Evolutionary conservation across 2,329 filamentous ascomycete species (phyloP), one percentile per base, ranked within the genome.

Genomic region (Leptodontidium sp.): DNA sequence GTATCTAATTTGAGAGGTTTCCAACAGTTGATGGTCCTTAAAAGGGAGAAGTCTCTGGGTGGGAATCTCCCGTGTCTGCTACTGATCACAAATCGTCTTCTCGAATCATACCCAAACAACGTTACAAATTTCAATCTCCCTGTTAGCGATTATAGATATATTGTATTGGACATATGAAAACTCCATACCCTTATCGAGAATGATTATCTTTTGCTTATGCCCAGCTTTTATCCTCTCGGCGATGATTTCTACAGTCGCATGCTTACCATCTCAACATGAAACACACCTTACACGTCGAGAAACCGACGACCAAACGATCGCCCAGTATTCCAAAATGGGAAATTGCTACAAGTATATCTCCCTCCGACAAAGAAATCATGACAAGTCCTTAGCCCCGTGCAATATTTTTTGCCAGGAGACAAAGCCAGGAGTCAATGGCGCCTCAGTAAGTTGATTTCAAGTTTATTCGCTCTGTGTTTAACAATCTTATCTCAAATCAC

Each of bases 311-410:
- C n/a, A 32, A 17, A 35, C 26, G 2, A 35, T 55, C 8, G 52
- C 15, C 3, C 24, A 32, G 8, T 55, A 55, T 32, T 4, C 52
- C 1, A 32, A 14, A 12, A 6, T 29, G 26, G 52, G 52, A 32
- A 32, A 17, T 14, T 55, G 52, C 52, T 55, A 15, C 52, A 55
- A 32, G 52, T 55, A 35, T 26, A 55, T 55, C 11, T 55, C 52
- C 1, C 15, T 35, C 9, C 52, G 35, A 55, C 12, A 35, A 26
- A 29, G 29, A 11, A 35, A 55, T 26, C 26, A 14, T 2, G 6
- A 11, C 4, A 55, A 55, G 52, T 55, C 52, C 15, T 35, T 55
- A 5, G 26, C 26, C 9, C 52, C 52, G 0, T 32, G 52, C 26
- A 55, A 55, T 35, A 55, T 32, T 32, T 55, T 15, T 26, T 55